Evolutionary conservation across 257 asterid species (phyloP).

Genomic region (Forsythia viridissima): DNA sequence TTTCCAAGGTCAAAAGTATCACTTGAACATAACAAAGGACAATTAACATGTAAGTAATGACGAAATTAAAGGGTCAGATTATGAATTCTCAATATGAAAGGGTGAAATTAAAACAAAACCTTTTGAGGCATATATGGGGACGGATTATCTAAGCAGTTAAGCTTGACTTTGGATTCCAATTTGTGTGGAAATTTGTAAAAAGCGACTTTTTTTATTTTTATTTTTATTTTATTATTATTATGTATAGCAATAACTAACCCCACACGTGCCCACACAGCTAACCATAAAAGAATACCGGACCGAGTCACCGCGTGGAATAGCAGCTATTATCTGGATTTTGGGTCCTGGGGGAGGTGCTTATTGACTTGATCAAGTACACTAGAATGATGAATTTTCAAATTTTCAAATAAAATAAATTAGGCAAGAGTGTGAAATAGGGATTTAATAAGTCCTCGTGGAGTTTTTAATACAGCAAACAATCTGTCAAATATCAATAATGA

Average conservation of each 20-base stretch:
- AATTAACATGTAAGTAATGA: conserved; percentile 8
- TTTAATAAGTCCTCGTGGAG: neutral
- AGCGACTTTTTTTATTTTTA: neutral
- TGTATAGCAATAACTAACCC: neutral
- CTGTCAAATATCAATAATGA: neutral
- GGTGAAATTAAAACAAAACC: conserved; percentile 10
- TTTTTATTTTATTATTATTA: neutral
- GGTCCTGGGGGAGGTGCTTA: neutral
- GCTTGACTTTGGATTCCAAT: conserved; percentile 22
- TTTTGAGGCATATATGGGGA: conserved; percentile 34
- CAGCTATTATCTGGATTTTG: neutral
- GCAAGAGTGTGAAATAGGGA: neutral
- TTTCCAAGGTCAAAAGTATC: conserved; percentile 18
- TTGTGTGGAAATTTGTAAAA: conserved; percentile 15
- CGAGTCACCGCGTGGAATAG: conserved; percentile 35
- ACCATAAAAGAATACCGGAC: conserved; percentile 1
- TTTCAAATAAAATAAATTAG: neutral
- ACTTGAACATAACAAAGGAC: conserved; percentile 22
- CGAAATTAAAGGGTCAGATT: conserved; percentile 28
- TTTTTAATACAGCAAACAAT: neutral
- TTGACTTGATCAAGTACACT: neutral
- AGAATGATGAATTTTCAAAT: neutral
- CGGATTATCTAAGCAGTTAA: conserved; percentile 6
- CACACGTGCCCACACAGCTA: conserved; percentile 19
- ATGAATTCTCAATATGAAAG: conserved; percentile 20